phyloP scores from a whole-genome alignment of 805 yeast genomes.

The Kazachstania taianensis region DNA sequence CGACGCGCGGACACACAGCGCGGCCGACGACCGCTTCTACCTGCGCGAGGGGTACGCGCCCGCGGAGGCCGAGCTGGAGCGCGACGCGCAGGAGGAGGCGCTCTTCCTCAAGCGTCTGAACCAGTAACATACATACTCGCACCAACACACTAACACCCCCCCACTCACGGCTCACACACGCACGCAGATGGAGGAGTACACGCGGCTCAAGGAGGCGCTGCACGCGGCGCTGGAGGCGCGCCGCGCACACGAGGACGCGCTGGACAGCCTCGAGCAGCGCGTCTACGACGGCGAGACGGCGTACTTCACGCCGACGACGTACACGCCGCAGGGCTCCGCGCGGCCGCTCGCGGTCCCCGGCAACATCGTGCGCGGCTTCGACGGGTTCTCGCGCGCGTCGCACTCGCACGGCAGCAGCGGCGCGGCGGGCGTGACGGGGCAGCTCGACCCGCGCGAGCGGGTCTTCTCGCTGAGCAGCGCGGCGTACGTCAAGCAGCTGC shows the following conservation, averaged over 20 bases:
- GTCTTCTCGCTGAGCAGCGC: slow-evolving; percentile 70
- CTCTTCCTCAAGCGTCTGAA: no score
- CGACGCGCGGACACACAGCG: slow-evolving; percentile 10
- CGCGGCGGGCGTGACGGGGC: background rate
- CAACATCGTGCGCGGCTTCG: slow-evolving; percentile 86
- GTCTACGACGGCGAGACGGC: slow-evolving; percentile 70
- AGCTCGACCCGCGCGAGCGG: slow-evolving; percentile 47
- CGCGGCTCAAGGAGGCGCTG: slow-evolving; percentile 53
- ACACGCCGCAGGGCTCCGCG: background rate
- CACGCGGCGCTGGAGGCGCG: slow-evolving; percentile 53
- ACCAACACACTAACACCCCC: background rate
- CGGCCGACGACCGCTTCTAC: slow-evolving; percentile 14
- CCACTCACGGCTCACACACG: no score
- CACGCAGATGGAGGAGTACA: slow-evolving; percentile 41
- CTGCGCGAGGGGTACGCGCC: slow-evolving; percentile 20
- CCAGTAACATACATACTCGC: background rate
- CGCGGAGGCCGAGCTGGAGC: slow-evolving; percentile 21
- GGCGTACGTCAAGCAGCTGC: no score
- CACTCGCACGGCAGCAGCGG: slow-evolving; percentile 16
- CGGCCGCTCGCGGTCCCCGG: slow-evolving; percentile 27
- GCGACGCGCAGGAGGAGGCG: slow-evolving; percentile 12
- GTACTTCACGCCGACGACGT: slow-evolving; percentile 59
- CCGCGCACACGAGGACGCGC: slow-evolving; percentile 52
- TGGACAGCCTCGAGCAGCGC: slow-evolving; percentile 59
- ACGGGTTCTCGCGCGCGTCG: slow-evolving; percentile 51